Base-by-base conservation (phyloP, 129 eudicot species). In the Apium graveolens region DNA sequence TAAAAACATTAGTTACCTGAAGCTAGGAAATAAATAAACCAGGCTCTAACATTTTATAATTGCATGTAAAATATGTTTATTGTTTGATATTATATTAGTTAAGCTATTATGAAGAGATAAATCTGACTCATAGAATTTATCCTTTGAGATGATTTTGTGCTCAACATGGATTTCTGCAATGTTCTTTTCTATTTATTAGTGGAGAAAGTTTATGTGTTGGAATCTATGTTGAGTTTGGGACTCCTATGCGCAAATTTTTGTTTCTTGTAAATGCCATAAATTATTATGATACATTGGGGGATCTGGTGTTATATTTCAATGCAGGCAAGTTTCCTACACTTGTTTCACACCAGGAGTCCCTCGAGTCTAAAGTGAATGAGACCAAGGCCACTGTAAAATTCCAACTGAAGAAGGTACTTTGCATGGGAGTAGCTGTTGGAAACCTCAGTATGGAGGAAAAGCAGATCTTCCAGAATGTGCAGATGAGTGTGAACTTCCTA, bases 401-500 rank as follows among this genome's bases (percentile, higher is more conserved):
- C 37, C 37, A 35, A 35, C 3, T 35, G 37, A 35, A 35, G 37
- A 35, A 35, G 37, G 37, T 35, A 35, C 37, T 35, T 35, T 35
- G 37, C 37, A 35, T 35, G 37, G 37, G 37, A 35, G 37, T 35
- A 35, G 37, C 37, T 35, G 37, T 35, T 35, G 37, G 37, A 35
- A 35, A 35, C 37, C 37, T 35, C 37, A 35, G 37, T 35, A 35
- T 35, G 37, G 37, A 35, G 37, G 37, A 35, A 35, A 35, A 35
- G 37, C 37, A 35, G 37, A 35, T 35, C 37, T 35, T 35, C 37
- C 37, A 35, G 37, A 89, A 86, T 35, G 93, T 89, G 35, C 93
- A 89, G 73, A 89, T 89, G 93, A 89, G 93, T 44, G 90, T 89
- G 44, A 89, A 89, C 38, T 86, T 89, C n/a, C 87, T 86, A n/a